These are phyloP conservation scores for Kuraishia molischiana DNA, from an alignment of 805 yeast genomes.

Conservation along the genomic window DNA sequence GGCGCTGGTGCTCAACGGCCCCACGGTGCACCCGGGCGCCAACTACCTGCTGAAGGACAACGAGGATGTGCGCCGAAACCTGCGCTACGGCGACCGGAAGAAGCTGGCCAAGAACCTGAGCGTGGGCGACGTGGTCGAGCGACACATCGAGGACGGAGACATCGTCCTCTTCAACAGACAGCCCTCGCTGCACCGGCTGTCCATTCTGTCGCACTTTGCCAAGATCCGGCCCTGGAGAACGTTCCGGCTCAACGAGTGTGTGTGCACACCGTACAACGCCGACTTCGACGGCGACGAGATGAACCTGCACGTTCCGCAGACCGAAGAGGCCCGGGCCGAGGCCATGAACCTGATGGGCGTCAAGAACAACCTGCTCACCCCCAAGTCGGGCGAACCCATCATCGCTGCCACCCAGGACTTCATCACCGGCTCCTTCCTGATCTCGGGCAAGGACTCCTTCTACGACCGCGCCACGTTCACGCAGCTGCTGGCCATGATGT, in stretches of 20 bases:
- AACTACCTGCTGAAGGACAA: slow-evolving; percentile 78
- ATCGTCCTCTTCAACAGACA: slow-evolving; percentile 93
- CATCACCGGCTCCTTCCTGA: slow-evolving; percentile 90
- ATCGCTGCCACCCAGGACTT: slow-evolving; percentile 99
- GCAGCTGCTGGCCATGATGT: slow-evolving; percentile 89
- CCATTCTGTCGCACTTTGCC: slow-evolving; percentile 92
- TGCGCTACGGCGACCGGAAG: slow-evolving; percentile 79
- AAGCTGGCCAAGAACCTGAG: slow-evolving; percentile 68
- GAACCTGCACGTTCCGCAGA: slow-evolving; percentile 98
- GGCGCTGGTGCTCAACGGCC: slow-evolving; percentile 70
- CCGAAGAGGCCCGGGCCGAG: slow-evolving; percentile 97
- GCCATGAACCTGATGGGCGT: slow-evolving; percentile 99
- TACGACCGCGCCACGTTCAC: slow-evolving; percentile 79
- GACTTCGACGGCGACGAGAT: slow-evolving; percentile 99
- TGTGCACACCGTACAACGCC: slow-evolving; percentile 98
- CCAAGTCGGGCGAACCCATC: slow-evolving; percentile 97
- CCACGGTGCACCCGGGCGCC: slow-evolving; percentile 91
- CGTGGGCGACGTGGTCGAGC: slow-evolving; percentile 89
- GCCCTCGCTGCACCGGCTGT: slow-evolving; percentile 91
- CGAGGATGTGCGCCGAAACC: slow-evolving; percentile 79
- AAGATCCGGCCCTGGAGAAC: slow-evolving; percentile 98
- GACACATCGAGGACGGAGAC: slow-evolving; percentile 97
- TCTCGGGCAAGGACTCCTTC: slow-evolving; percentile 89
- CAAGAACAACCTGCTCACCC: slow-evolving; percentile 87
- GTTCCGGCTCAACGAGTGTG: slow-evolving; percentile 94